Percentiles rank a stretch among this genome's conserved stretches.
Conservation (phyloP, 2,329 filamentous ascomycete genomes). For the Tetracladium maxilliforme region DNA sequence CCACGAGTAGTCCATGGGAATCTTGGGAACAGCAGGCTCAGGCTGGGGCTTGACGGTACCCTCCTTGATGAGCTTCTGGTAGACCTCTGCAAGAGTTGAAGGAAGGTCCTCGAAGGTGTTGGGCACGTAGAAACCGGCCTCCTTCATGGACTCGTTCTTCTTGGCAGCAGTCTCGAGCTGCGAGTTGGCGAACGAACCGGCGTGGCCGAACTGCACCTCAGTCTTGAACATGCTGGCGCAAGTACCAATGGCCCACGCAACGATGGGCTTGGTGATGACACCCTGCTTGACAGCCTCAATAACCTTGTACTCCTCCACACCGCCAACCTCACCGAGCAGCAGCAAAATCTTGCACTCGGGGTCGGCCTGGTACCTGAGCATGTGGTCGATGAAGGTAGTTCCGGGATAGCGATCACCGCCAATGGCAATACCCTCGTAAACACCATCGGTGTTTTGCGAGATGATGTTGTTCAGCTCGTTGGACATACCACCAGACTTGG, state of each 20-base stretch:
- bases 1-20: slow-evolving; percentile 99
- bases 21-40: slow-evolving; percentile 94
- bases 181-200: slow-evolving; percentile 97
- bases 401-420: slow-evolving; percentile 98
- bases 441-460: slow-evolving; percentile 88
- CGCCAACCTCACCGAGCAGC: slow-evolving; percentile 93
- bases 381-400: slow-evolving; percentile 98
- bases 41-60: slow-evolving; percentile 74
- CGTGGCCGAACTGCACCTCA: slow-evolving; percentile 98
- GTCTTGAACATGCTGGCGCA: slow-evolving; percentile 99
- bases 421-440: slow-evolving; percentile 98
- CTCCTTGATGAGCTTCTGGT: slow-evolving; percentile 73
- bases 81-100: slow-evolving; percentile 59
- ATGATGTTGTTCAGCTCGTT: slow-evolving; percentile 99
- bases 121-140: slow-evolving; percentile 87
- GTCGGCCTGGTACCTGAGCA: slow-evolving; percentile 91
- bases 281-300: slow-evolving; percentile 95
- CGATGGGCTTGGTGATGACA: slow-evolving; percentile 92
- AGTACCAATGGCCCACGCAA: slow-evolving; percentile 98
- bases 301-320: slow-evolving; percentile 99
- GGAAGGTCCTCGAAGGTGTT: slow-evolving; percentile 96
- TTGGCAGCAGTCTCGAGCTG: slow-evolving; percentile 90
- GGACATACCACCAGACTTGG: slow-evolving; percentile 99
- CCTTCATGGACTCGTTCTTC: slow-evolving; percentile 96
- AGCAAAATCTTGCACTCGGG: slow-evolving; percentile 96